Base-by-base conservation (phyloP, 179 eudicot genomes). In the Gypsophila paniculata region DNA sequence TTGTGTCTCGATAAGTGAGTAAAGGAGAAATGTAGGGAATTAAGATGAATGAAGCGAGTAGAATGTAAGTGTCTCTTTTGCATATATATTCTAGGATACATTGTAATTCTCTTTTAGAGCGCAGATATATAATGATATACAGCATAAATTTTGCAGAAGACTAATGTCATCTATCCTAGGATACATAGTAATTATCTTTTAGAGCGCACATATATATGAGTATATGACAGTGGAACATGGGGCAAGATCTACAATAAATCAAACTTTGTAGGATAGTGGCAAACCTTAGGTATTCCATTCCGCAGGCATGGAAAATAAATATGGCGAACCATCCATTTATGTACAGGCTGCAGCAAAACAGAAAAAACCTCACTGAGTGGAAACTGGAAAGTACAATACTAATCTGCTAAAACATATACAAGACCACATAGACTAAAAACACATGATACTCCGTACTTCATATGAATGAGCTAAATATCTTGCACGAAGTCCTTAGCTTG, bases 291-390 rank as follows among this genome's bases (percentile, higher is more conserved):
- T 73, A 91, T 79, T 69, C 95, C 94, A 71, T 85, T 85, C 73
- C 96, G 85, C 79, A 94, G 74, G 84, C 96, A 91, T 26, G 99
- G 99, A 71, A 91, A 89, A 82, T 94, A 94, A 61, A 92, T 72
- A 79, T 94, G 99, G 11, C 99, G 94, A 61, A 94, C 91, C 90
- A 94, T 91, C 99, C 99, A 94, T 78, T 88, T 94, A 83, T 94
- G 99, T 61, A 94, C 99, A 77, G 99, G 99, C 99, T 94, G 90
- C 60, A 69, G 71, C 23, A 19, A 46, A 65, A 32, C 48, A 61
- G 34, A 29, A 26, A 15, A n/a, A 21, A 60, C n/a, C 48, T 42
- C 21, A 78, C 36, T 17, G 5, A 55, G 60, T 44, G 21, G 21
- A 38, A 48, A 9, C 52, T 13, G 17, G 39, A 55, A 9, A n/a